Base-by-base conservation (phyloP, 2,329 filamentous ascomycete genomes). In the Capronia coronata region DNA sequence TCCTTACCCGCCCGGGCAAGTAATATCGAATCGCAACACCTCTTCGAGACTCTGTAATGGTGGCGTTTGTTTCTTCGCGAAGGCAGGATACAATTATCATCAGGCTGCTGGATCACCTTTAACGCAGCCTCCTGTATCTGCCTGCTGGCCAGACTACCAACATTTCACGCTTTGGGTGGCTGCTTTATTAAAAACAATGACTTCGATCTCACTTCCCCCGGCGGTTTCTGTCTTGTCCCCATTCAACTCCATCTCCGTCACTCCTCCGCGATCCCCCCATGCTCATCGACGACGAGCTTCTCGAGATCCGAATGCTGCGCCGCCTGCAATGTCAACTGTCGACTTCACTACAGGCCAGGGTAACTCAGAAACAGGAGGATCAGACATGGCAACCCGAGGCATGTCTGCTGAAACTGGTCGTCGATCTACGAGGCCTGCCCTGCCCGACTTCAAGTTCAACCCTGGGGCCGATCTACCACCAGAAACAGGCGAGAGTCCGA, bases 111-210 rank as follows among this genome's bases (percentile, higher is more conserved):
- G 56, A 50, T 49, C 55, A 48, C 54, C 55, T 53, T 23, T 32
- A 35, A 45, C 35, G n/a, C 16, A 14, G 35, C 32, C 37, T 38
- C 39, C 34, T 48, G 52, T 46, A 43, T 49, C 49, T 52, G 44
- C 55, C 55, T 55, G 52, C 55, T 55, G 55, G 55, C 47, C 52
- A 55, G 52, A 49, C 25, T 40, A 49, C 22, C 35, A 44, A 38
- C 37, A 32, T 16, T 29, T 34, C 32, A 23, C 21, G 37, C 38
- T 14, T 49, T 40, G 46, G 50, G 50, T 48, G 54, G 35, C 67
- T 65, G 69, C 76, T 77, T 68, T 82, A 79, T 65, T 78, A 78
- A 63, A 78, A 63, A 85, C 51, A 19, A 46, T 34, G 52, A 32
- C 37, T 42, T 60, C 58, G 3, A 46, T 59, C 35, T 58, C 58